phyloP scores from a whole-genome alignment of 768 basidiomycete species.

The Termitomyces sp. region DNA sequence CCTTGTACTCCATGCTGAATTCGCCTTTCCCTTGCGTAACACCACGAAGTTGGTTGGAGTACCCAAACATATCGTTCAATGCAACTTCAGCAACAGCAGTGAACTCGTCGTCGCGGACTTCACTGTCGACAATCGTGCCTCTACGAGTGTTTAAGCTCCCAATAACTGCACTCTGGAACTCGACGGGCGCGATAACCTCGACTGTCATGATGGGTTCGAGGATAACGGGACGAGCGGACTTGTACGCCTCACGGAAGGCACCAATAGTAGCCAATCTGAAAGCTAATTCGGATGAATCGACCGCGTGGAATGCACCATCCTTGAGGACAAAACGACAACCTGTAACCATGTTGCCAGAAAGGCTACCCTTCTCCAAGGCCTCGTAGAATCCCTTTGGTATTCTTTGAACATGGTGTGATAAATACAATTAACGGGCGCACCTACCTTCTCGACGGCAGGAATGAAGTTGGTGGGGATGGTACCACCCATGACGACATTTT shows the following conservation, averaged over 20 bases:
- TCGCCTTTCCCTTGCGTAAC: constrained; percentile 96
- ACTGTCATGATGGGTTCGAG: constrained; percentile 99
- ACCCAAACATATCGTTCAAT: constrained; percentile 98
- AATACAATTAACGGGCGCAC: neutral
- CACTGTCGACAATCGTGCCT: constrained; percentile 92
- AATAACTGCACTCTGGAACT: constrained; percentile 95
- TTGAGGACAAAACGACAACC: constrained; percentile 84
- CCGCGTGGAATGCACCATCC: constrained; percentile 89
- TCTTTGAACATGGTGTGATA: neutral
- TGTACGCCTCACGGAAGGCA: constrained; percentile 89
- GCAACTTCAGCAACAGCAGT: constrained; percentile 87
- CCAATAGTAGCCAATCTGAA: constrained; percentile 89
- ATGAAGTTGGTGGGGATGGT: constrained; percentile 90
- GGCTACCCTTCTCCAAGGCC: constrained; percentile 83
- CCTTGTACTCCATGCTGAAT: constrained; percentile 79
- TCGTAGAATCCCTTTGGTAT: constrained; percentile 81
- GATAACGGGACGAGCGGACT: constrained; percentile 69
- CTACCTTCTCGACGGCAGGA: constrained; percentile 89
- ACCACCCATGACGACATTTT: constrained; percentile 85
- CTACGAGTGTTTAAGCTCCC: constrained; percentile 89
- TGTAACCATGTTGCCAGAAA: constrained; percentile 83
- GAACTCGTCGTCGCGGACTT: constrained; percentile 96
- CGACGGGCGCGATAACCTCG: constrained; percentile 91
- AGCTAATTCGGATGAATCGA: constrained; percentile 95
- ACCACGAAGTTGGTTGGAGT: constrained; percentile 88